Evolutionary conservation across 1,284 basidiomycete species (phyloP).

Genomic region (Leccinum fuscescens): DNA sequence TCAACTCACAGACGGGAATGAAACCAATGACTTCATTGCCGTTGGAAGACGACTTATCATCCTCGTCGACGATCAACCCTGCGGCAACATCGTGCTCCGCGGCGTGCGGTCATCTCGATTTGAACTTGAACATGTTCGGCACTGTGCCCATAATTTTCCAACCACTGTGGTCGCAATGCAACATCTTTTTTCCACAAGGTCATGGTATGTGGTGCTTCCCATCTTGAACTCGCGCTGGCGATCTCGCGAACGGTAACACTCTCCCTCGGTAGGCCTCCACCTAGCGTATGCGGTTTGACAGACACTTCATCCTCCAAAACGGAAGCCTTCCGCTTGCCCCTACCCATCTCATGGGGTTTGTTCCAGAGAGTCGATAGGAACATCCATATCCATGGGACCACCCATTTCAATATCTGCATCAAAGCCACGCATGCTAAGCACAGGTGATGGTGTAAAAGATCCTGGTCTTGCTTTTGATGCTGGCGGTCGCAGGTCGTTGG

Average conservation of each 20-base stretch:
- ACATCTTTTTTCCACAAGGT: too few species aligned
- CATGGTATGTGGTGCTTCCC: conserved; percentile 7
- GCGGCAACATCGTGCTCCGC: conserved; percentile 37
- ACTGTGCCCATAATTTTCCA: conserved; percentile 53
- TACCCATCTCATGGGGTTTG: conserved; percentile 23
- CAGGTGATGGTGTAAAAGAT: conserved; percentile 30
- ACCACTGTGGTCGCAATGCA: conserved; percentile 39
- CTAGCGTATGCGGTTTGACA: conserved; percentile 62
- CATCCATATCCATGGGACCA: conserved; percentile 32
- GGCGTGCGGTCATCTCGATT: conserved; percentile 43
- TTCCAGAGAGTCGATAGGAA: conserved; percentile 35
- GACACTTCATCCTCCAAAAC: conserved; percentile 45
- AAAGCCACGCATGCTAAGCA: conserved; percentile 29
- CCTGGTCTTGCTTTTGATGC: conserved; percentile 16
- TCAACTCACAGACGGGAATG: too few species aligned
- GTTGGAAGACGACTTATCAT: too few species aligned
- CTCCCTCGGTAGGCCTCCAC: conserved; percentile 63
- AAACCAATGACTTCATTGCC: too few species aligned
- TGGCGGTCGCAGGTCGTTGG: conserved; percentile 16
- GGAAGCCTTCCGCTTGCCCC: conserved; percentile 52
- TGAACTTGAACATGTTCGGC: too few species aligned
- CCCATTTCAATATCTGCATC: conserved; percentile 35
- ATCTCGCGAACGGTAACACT: conserved; percentile 52
- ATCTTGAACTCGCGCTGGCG: conserved; percentile 23
- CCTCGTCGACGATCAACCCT: too few species aligned